A percentile compares a stretch with the other conserved stretches of the same genome.
Conservation (phyloP, 805 yeast genomes). For the Saccharomycopsis sp. region DNA sequence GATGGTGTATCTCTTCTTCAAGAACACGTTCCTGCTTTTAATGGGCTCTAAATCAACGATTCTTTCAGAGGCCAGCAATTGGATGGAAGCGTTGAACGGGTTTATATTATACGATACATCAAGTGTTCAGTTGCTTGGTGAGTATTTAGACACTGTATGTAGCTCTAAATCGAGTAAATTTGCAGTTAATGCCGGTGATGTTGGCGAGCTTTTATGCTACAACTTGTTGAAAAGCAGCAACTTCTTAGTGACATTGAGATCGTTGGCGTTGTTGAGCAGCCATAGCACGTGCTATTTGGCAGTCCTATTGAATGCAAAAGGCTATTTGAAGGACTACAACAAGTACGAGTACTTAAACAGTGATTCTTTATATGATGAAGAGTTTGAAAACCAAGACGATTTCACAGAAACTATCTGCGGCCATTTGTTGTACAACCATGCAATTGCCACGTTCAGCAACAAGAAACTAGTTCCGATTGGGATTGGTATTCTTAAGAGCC, state of each 20-base stretch:
- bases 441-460: conserved; percentile 45
- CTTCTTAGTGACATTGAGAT: conserved; percentile 49
- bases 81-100: conserved; percentile 64
- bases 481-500: conserved; percentile 51
- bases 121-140: conserved; percentile 35
- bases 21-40: conserved; percentile 29
- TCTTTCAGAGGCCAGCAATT: conserved; percentile 42
- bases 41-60: conserved; percentile 41
- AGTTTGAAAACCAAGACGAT: conserved; percentile 1
- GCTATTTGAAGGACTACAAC: conserved; percentile 40
- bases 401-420: conserved; percentile 36
- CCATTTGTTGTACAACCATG: conserved; percentile 47
- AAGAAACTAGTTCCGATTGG: conserved; percentile 60
- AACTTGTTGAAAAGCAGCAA: conserved; percentile 48
- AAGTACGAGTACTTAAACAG: conserved; percentile 15
- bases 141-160: conserved; percentile 30
- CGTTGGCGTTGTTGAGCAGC: conserved; percentile 52
- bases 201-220: conserved; percentile 52
- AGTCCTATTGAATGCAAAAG: conserved; percentile 57
- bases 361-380: conserved; percentile 3
- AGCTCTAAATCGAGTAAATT: background rate
- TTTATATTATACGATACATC: conserved; percentile 58
- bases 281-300: conserved; percentile 60
- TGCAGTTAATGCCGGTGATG: conserved; percentile 28
- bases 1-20: conserved; percentile 22